phyloP scores from a whole-genome alignment of 2,329 filamentous ascomycete genomes.

The Chaetomium sp. region DNA sequence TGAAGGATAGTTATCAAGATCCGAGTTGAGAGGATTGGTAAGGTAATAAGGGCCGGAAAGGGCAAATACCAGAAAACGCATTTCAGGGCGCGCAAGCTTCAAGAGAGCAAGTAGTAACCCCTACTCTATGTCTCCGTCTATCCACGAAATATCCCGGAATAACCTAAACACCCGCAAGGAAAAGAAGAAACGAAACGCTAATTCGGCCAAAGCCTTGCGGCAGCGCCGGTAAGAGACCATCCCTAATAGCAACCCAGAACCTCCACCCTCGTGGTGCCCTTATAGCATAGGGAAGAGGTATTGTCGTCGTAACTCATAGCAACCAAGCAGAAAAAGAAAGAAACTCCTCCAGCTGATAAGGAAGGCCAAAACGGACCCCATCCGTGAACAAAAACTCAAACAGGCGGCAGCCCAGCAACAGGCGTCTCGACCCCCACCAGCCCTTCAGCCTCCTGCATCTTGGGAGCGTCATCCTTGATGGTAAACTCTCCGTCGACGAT shows the following conservation, averaged over 20 bases:
- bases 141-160: not conserved
- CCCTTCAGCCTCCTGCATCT: not conserved
- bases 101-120: not conserved
- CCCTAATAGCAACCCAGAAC: not conserved
- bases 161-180: not conserved
- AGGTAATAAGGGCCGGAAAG: not conserved
- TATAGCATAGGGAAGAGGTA: not conserved
- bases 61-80: too few species aligned
- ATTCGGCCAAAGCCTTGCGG: not conserved
- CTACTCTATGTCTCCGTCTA: not conserved
- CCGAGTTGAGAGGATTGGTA: not conserved
- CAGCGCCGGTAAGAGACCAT: not conserved
- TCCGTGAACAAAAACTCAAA: not conserved
- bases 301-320: slow-evolving; percentile 3
- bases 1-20: slow-evolving; percentile 46
- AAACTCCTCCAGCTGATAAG: not conserved
- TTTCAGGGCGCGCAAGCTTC: not conserved
- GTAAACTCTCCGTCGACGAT: slow-evolving; percentile 45
- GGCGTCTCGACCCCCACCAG: not conserved
- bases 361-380: not conserved
- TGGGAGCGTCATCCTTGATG: not conserved
- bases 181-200: not conserved
- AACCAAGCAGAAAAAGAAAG: not conserved
- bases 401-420: not conserved
- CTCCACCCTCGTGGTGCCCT: not conserved